A percentile compares a stretch with the other conserved stretches of the same genome.
Evolutionary conservation across 306 rosid genomes (phyloP).

Genomic region (Mimosa pudica): DNA sequence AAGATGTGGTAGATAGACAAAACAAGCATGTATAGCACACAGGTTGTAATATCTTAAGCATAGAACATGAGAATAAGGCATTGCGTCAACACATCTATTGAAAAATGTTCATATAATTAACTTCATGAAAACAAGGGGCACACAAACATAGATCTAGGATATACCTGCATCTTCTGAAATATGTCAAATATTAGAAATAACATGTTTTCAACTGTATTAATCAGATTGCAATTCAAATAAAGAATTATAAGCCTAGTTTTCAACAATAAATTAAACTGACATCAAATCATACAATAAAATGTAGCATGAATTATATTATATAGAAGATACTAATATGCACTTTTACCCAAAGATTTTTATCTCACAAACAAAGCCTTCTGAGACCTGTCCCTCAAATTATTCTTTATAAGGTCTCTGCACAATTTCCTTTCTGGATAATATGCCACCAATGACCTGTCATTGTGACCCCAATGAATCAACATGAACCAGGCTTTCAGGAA

Average conservation of each 20-base stretch:
- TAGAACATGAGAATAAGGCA: slow-evolving; percentile 2
- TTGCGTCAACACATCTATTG: background rate
- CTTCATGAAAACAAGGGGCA: background rate
- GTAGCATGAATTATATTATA: background rate
- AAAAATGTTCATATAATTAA: background rate
- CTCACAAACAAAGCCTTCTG: no score
- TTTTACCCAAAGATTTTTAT: no score
- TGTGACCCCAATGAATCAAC: no score
- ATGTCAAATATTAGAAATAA: slow-evolving; percentile 13
- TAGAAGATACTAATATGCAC: background rate
- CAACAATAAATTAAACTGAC: background rate
- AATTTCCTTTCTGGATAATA: no score
- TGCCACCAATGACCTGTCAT: no score
- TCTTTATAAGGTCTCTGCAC: no score
- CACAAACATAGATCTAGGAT: slow-evolving; percentile 11
- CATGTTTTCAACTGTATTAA: background rate
- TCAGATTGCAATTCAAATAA: background rate
- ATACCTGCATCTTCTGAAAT: background rate
- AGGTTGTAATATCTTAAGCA: background rate
- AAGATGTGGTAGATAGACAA: slow-evolving; percentile 11
- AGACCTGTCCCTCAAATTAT: no score
- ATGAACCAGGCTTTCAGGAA: no score
- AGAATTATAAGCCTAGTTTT: background rate
- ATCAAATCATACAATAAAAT: background rate
- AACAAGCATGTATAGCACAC: slow-evolving; percentile 11